A percentile compares a stretch with the other conserved stretches of the same genome.
Conservation (phyloP, 225 moss, liverwort and hornwort species). For the Pseudoscleropodium purum region DNA sequence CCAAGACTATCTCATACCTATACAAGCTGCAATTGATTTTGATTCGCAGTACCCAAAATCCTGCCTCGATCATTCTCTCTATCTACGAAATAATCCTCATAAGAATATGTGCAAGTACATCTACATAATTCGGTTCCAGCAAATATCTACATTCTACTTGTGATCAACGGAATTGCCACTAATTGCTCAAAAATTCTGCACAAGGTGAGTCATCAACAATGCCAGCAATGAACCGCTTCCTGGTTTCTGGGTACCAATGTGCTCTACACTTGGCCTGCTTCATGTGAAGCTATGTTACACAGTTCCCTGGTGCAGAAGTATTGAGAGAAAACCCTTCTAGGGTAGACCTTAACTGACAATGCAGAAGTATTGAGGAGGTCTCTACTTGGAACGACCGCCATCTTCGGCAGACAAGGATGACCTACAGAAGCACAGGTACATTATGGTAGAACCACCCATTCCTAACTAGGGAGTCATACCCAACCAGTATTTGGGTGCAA, state of each 20-base stretch:
- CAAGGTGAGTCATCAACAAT: no score
- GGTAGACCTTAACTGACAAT: no score
- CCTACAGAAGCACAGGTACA: no score
- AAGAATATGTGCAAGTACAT: background rate
- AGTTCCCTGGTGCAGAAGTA: background rate
- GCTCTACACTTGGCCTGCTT: background rate
- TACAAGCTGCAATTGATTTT: background rate
- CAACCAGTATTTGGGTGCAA: no score
- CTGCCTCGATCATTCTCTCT: background rate
- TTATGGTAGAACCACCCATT: no score
- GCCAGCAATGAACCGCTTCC: background rate
- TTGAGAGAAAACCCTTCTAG: no score
- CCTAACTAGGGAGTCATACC: no score
- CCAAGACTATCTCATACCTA: background rate
- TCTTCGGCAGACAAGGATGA: background rate
- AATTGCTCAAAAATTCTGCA: background rate
- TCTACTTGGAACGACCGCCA: constrained; percentile 23
- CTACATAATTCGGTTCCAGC: background rate
- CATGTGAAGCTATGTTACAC: background rate
- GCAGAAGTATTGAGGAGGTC: background rate
- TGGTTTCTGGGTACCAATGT: background rate
- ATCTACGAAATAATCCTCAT: background rate
- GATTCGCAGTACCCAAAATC: background rate
- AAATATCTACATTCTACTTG: background rate
- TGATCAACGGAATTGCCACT: background rate